Evolutionary conservation across 2,329 filamentous ascomycete species (phyloP), one percentile per base, ranked within the genome.

Genomic region (Pseudogymnoascus verrucosus): DNA sequence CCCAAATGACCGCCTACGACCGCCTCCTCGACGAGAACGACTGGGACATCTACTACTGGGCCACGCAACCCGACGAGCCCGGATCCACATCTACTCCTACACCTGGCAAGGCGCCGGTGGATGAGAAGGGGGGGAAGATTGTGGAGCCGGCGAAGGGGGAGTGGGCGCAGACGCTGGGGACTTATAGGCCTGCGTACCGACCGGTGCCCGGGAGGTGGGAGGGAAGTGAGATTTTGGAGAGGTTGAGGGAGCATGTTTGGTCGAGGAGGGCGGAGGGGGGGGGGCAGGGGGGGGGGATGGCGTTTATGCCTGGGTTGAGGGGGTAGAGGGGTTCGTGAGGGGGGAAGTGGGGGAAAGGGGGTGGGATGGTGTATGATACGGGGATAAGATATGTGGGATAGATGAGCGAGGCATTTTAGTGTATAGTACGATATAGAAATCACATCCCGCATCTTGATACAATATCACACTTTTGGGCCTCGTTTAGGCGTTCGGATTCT

Each of bases 41-140:
- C 79, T 99, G 95, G 95, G 95, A 99, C 75, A 97, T 99, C 66
- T 99, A 99, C 82, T 99, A 99, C 82, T 99, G 95, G 95, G 91
- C 90, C 3, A 99, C 95, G 14, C 95, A 99, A 77, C 87, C 91
- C 70, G 82, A 88, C 11, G 78, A 83, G 4, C 78, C 81, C 1
- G 83, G 83, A n/a, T 82, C 85, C 36, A 31, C 28, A 4, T 34
- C 31, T 34, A 69, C 67, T 68, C 78, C 67, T 60, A 70, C 68
- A 26, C 68, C 65, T 47, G 60, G 63, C 64, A 70, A 74, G 11
- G 65, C 65, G n/a, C 44, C 66, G 12, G 67, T 67, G 10, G 65
- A 67, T 10, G 70, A 72, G 72, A 70, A 73, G 64, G 66, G 54
- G 19, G 70, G 68, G 60, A 70, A 75, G 62, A 64, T 63, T 63